Conservation (phyloP, 768 basidiomycete genomes). For the Lanmaoa rubissima region DNA sequence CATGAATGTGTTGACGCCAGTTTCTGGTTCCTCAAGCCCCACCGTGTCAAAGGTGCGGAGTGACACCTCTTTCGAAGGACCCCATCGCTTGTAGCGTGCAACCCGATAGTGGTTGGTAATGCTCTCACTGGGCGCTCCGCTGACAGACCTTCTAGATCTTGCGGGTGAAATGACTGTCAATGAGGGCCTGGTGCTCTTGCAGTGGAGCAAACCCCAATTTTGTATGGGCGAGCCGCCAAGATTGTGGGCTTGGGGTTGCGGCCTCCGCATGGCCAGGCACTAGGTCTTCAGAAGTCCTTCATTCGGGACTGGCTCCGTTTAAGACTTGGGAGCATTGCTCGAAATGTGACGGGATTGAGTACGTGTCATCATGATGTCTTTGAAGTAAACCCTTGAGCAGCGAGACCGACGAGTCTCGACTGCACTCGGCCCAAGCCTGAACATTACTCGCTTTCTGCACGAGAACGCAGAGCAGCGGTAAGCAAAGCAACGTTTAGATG, state of each 20-base stretch:
- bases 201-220: background rate
- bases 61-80: no score
- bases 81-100: no score
- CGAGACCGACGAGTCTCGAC: background rate
- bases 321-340: background rate
- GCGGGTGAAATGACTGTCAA: no score
- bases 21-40: no score
- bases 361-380: background rate
- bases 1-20: background rate
- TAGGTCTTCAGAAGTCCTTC: background rate
- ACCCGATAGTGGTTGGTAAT: no score
- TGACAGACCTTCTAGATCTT: no score
- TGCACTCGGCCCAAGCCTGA: background rate
- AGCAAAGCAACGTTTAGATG: background rate
- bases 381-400: background rate
- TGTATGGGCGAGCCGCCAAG: background rate
- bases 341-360: no score
- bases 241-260: background rate
- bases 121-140: no score
- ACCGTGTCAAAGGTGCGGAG: constrained; percentile 7
- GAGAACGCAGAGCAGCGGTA: background rate
- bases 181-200: no score
- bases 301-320: background rate
- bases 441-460: no score
- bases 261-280: background rate